These are phyloP conservation scores for Lentinula boryana DNA, from an alignment of 768 basidiomycete genomes.

Conservation along the genomic window DNA sequence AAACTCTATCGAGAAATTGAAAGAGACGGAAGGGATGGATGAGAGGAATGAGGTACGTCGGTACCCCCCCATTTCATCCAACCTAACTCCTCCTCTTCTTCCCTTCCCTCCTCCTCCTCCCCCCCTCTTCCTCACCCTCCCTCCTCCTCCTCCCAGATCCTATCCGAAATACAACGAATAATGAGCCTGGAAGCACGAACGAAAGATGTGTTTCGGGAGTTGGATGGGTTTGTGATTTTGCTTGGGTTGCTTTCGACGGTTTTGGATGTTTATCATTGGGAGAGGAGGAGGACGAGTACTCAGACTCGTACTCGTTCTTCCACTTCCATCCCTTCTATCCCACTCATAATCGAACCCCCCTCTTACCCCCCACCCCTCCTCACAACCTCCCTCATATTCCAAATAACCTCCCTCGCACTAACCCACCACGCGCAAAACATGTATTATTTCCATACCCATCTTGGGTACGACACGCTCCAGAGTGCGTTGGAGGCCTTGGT, in stretches of 20 bases:
- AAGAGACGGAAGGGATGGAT: conserved; percentile 41
- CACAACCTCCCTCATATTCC: no score
- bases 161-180: conserved; percentile 62
- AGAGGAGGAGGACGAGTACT: no score
- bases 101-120: no score
- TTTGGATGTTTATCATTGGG: no score
- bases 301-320: no score
- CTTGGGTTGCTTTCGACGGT: conserved; percentile 68
- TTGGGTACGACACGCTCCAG: conserved; percentile 62
- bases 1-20: conserved; percentile 63
- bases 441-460: conserved; percentile 56
- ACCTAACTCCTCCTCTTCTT: no score
- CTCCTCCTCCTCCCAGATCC: conserved; percentile 32
- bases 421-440: conserved; percentile 48
- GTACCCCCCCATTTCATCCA: no score
- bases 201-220: conserved; percentile 73
- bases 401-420: conserved; percentile 30
- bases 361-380: no score
- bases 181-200: conserved; percentile 60
- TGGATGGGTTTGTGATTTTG: conserved; percentile 75
- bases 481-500: conserved; percentile 54
- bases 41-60: conserved; percentile 50
- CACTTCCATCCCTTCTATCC: no score
- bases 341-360: no score
- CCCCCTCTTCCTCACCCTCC: no score